These are phyloP conservation scores for Penicillium diatomitis DNA, from an alignment of 495 filamentous ascomycete species.

Conservation along the genomic window DNA sequence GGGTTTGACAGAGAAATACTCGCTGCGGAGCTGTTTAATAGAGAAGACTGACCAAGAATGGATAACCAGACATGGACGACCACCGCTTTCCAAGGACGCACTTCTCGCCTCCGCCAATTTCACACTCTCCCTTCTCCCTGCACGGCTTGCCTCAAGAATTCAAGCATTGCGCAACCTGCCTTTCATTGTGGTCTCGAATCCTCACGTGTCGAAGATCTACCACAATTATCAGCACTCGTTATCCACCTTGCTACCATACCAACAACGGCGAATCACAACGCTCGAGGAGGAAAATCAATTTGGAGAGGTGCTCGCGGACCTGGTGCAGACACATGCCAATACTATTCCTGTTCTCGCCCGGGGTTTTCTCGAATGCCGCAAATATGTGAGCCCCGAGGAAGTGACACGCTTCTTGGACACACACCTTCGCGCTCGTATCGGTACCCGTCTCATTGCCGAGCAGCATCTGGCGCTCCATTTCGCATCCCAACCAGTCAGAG, in stretches of 20 bases:
- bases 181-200: slow-evolving; percentile 95
- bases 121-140: slow-evolving; percentile 83
- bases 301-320: slow-evolving; percentile 82
- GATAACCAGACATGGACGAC: slow-evolving; percentile 66
- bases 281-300: slow-evolving; percentile 85
- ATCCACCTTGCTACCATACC: slow-evolving; percentile 78
- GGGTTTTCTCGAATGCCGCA: slow-evolving; percentile 84
- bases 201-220: slow-evolving; percentile 85
- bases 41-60: neutral
- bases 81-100: slow-evolving; percentile 69
- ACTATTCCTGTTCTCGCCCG: slow-evolving; percentile 88
- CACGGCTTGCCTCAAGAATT: slow-evolving; percentile 90
- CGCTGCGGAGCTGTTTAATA: neutral
- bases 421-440: slow-evolving; percentile 87
- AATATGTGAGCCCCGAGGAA: slow-evolving; percentile 69
- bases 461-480: slow-evolving; percentile 93
- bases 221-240: slow-evolving; percentile 90
- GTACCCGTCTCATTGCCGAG: slow-evolving; percentile 88
- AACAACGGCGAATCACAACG: slow-evolving; percentile 63
- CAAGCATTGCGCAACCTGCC: slow-evolving; percentile 87
- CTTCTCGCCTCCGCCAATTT: slow-evolving; percentile 88
- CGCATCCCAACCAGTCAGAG: slow-evolving; percentile 61
- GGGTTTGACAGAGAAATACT: slow-evolving; percentile 6
- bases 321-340: slow-evolving; percentile 86
- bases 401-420: slow-evolving; percentile 90